Percentiles rank a stretch among this genome's conserved stretches.
Conservation (phyloP, 148 eudicot genomes). For the Nepenthes mirabilis region DNA sequence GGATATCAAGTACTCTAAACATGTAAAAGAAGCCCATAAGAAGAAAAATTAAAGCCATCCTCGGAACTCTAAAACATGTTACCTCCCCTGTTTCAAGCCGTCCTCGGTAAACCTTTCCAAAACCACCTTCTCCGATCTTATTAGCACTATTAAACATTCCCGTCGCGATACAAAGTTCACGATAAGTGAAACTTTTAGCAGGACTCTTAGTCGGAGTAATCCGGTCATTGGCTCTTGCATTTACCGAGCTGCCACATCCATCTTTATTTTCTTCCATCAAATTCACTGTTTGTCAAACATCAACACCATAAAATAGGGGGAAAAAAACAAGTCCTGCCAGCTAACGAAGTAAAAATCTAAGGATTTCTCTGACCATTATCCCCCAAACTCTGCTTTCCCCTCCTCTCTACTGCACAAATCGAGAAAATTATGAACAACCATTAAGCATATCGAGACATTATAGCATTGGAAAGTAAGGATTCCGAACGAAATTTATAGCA, state of each 20-base stretch:
- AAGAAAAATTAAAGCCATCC: background rate
- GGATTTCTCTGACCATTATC: slow-evolving; percentile 14
- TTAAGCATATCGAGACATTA: too few relatives aligned
- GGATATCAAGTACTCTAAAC: background rate
- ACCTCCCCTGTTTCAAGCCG: slow-evolving; percentile 30
- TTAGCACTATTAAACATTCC: slow-evolving; percentile 26
- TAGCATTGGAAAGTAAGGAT: too few relatives aligned
- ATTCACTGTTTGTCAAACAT: background rate
- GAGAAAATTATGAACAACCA: slow-evolving; percentile 5
- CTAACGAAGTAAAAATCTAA: background rate
- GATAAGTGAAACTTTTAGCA: slow-evolving; percentile 28
- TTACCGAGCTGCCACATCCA: slow-evolving; percentile 11
- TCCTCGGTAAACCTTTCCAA: slow-evolving; percentile 56
- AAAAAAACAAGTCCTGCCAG: background rate
- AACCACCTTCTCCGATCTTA: slow-evolving; percentile 71
- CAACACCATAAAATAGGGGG: background rate
- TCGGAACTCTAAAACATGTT: background rate
- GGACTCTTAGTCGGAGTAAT: slow-evolving; percentile 16
- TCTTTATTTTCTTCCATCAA: slow-evolving; percentile 14
- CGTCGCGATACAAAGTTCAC: slow-evolving; percentile 31
- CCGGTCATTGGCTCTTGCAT: slow-evolving; percentile 11
- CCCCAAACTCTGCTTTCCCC: slow-evolving; percentile 9
- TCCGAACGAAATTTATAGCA: too few relatives aligned
- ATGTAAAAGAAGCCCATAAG: background rate
- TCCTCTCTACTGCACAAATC: slow-evolving; percentile 13